Percentiles rank a stretch among this genome's conserved stretches.
phyloP scores from a whole-genome alignment of 768 basidiomycete species.

The Kwoniella bestiolae region DNA sequence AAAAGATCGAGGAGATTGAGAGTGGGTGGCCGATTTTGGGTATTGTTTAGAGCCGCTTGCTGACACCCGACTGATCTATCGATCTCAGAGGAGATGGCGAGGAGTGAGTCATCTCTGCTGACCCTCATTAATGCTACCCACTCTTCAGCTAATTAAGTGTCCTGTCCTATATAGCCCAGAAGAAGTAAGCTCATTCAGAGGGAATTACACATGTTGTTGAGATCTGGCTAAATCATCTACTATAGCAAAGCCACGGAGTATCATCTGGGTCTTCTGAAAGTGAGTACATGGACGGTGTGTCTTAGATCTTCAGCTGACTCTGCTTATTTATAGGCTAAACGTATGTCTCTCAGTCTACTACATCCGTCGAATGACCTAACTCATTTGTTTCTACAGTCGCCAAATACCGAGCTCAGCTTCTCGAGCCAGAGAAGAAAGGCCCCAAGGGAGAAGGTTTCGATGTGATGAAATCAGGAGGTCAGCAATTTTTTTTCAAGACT shows the following conservation, averaged over 20 bases:
- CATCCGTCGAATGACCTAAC: not conserved
- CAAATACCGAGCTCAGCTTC: constrained; percentile 88
- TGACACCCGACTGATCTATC: not conserved
- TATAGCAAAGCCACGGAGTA: constrained; percentile 75
- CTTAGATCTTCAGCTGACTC: not conserved
- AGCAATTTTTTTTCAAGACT: too few relatives aligned
- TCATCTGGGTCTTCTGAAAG: constrained; percentile 69
- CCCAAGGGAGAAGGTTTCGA: constrained; percentile 82
- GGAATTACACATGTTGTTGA: constrained; percentile 5
- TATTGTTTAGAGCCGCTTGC: not conserved
- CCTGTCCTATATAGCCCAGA: constrained; percentile 82
- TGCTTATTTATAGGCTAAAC: constrained; percentile 35
- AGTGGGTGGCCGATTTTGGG: constrained; percentile 63
- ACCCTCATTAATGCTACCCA: not conserved
- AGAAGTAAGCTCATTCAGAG: constrained; percentile 73
- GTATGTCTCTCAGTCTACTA: constrained; percentile 16
- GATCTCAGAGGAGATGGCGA: constrained; percentile 89
- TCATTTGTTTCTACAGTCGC: constrained; percentile 59
- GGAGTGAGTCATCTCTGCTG: constrained; percentile 67
- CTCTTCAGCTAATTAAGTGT: not conserved
- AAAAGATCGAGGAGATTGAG: constrained; percentile 98
- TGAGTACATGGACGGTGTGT: constrained; percentile 2
- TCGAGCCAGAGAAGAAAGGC: constrained; percentile 86
- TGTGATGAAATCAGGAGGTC: constrained; percentile 75
- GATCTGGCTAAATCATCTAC: constrained; percentile 5